phyloP scores from a whole-genome alignment of 805 yeast genomes.

The Isabelozyma pseudorhagii region DNA sequence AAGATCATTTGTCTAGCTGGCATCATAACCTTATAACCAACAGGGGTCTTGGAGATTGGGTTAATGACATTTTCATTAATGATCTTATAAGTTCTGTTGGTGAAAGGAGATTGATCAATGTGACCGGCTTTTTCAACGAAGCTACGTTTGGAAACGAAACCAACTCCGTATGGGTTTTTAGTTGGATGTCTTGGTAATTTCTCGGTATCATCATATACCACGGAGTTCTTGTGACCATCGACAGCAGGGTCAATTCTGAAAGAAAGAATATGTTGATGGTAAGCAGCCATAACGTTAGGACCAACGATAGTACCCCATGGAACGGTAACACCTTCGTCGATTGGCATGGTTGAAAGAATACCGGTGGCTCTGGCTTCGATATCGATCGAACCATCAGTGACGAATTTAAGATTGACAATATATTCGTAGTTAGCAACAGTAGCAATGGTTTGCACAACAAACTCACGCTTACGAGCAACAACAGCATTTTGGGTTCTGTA shows the following conservation, averaged over 20 bases:
- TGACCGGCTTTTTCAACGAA: slow-evolving; percentile 67
- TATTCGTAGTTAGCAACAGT: slow-evolving; percentile 86
- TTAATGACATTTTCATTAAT: slow-evolving; percentile 71
- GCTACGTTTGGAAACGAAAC: slow-evolving; percentile 61
- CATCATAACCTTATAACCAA: slow-evolving; percentile 70
- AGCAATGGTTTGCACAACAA: slow-evolving; percentile 75
- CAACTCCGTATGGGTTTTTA: slow-evolving; percentile 66
- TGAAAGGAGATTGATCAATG: slow-evolving; percentile 72
- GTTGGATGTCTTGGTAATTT: slow-evolving; percentile 54
- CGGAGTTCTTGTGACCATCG: slow-evolving; percentile 78
- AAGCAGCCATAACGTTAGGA: slow-evolving; percentile 79
- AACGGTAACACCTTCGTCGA: slow-evolving; percentile 62
- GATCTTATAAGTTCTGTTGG: slow-evolving; percentile 70
- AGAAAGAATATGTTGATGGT: slow-evolving; percentile 78
- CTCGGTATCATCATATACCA: slow-evolving; percentile 64
- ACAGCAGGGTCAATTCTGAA: slow-evolving; percentile 80
- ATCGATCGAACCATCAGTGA: slow-evolving; percentile 74
- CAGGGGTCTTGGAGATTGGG: slow-evolving; percentile 66
- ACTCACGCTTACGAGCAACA: slow-evolving; percentile 74
- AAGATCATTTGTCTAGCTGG: slow-evolving; percentile 76
- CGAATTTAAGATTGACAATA: slow-evolving; percentile 66
- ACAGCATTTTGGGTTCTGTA: slow-evolving; percentile 71
- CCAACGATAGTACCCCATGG: slow-evolving; percentile 77
- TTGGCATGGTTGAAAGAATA: slow-evolving; percentile 80
- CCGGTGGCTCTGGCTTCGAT: slow-evolving; percentile 85